Evolutionary conservation across 345 rosid genomes (phyloP).

Genomic region (Garcia nutans): DNA sequence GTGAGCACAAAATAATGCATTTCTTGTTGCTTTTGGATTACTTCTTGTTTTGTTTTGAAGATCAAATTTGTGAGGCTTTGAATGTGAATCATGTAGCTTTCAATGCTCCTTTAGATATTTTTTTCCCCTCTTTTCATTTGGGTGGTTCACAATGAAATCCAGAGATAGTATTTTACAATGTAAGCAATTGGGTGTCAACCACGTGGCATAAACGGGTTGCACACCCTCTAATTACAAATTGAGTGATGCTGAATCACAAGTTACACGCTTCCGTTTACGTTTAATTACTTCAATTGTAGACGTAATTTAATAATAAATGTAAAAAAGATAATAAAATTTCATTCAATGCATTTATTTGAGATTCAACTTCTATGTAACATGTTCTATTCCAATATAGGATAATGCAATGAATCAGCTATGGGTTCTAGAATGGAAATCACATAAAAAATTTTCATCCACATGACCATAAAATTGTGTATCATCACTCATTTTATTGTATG

Average conservation of each 20-base stretch:
- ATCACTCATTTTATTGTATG: neutral
- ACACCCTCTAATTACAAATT: constrained; percentile 15
- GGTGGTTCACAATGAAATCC: constrained; percentile 20
- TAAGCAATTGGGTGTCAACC: constrained; percentile 12
- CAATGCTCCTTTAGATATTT: constrained; percentile 33
- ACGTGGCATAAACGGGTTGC: constrained; percentile 24
- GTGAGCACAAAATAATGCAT: neutral
- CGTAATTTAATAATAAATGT: no score
- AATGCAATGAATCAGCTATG: constrained; percentile 7
- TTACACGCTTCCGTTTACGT: no score
- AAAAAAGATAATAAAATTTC: no score
- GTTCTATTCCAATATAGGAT: neutral
- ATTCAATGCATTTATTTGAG: no score
- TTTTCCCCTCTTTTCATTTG: neutral
- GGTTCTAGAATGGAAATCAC: neutral
- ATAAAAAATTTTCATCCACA: neutral
- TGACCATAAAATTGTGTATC: neutral
- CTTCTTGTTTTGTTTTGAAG: constrained; percentile 14
- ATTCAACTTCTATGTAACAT: no score
- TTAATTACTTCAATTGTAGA: no score
- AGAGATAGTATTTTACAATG: constrained; percentile 9
- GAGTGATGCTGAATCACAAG: no score
- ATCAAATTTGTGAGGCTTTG: constrained; percentile 39
- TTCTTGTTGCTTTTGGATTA: constrained; percentile 2
- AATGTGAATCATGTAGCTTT: constrained; percentile 25